These are phyloP conservation scores for Cubamyces lactineus DNA, from an alignment of 768 basidiomycete genomes.

Conservation along the genomic window DNA sequence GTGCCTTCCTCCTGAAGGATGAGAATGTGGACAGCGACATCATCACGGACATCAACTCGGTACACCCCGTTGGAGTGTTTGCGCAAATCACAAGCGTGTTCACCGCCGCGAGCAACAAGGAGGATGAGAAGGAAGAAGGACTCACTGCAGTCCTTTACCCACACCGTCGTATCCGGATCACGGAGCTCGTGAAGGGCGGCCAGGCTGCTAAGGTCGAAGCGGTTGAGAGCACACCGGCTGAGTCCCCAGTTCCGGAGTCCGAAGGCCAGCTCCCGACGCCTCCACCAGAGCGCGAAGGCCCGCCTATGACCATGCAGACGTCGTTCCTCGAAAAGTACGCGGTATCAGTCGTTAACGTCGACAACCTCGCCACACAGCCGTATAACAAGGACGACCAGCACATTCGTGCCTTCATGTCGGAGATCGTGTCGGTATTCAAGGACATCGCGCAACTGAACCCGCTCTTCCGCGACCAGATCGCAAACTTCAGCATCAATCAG, in stretches of 20 bases:
- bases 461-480: conserved; percentile 97
- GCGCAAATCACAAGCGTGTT: conserved; percentile 97
- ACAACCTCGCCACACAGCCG: conserved; percentile 78
- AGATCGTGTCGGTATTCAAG: conserved; percentile 97
- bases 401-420: conserved; percentile 93
- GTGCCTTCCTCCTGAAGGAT: conserved; percentile 95
- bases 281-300: conserved; percentile 32
- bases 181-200: conserved; percentile 72
- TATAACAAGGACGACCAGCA: conserved; percentile 95
- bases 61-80: conserved; percentile 93
- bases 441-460: conserved; percentile 97
- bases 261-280: conserved; percentile 44
- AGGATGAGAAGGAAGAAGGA: conserved; percentile 82
- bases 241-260: conserved; percentile 42
- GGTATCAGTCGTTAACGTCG: conserved; percentile 88
- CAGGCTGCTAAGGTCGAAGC: conserved; percentile 38
- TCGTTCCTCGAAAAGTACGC: conserved; percentile 81
- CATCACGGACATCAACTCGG: conserved; percentile 84
- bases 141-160: conserved; percentile 96
- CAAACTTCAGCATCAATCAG: conserved; percentile 93
- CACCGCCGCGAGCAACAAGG: conserved; percentile 57
- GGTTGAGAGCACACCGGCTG: conserved; percentile 30
- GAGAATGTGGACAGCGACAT: conserved; percentile 91
- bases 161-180: conserved; percentile 87
- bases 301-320: conserved; percentile 69